Conservation (phyloP, 495 filamentous ascomycete species). For the Annulohypoxylon bovei region DNA sequence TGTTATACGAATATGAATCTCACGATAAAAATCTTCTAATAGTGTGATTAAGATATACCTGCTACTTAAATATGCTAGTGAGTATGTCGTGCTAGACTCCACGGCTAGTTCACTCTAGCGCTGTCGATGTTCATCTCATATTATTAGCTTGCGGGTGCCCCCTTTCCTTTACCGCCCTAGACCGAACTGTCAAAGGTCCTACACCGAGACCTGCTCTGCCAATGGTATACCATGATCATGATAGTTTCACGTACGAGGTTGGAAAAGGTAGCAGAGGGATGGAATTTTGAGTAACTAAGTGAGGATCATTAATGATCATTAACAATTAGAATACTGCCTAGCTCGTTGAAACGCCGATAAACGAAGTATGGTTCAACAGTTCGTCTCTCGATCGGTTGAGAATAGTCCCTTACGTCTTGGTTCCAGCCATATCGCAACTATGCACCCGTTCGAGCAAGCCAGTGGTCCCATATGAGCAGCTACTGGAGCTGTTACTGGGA, state of each 20-base stretch:
- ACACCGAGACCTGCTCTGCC: background rate
- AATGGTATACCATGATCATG: background rate
- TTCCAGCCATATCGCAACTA: background rate
- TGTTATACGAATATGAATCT: background rate
- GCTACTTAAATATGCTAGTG: background rate
- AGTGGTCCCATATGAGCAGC: background rate
- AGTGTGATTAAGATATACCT: slow-evolving; percentile 1
- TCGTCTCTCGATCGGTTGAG: background rate
- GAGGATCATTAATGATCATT: background rate
- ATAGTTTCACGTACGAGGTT: background rate
- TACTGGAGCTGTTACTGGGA: background rate
- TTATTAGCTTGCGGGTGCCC: background rate
- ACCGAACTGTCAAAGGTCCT: background rate
- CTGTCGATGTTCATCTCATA: slow-evolving; percentile 1
- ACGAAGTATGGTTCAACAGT: background rate
- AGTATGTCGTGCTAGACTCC: background rate
- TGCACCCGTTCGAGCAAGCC: background rate
- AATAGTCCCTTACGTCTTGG: background rate
- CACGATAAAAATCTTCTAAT: background rate
- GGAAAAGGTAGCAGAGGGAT: background rate
- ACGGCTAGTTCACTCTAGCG: background rate
- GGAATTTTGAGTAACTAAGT: background rate
- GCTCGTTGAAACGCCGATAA: background rate
- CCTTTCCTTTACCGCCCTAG: background rate
- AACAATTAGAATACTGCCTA: background rate